Base-by-base conservation (phyloP, 805 yeast species). In the Candida qinlingensis region DNA sequence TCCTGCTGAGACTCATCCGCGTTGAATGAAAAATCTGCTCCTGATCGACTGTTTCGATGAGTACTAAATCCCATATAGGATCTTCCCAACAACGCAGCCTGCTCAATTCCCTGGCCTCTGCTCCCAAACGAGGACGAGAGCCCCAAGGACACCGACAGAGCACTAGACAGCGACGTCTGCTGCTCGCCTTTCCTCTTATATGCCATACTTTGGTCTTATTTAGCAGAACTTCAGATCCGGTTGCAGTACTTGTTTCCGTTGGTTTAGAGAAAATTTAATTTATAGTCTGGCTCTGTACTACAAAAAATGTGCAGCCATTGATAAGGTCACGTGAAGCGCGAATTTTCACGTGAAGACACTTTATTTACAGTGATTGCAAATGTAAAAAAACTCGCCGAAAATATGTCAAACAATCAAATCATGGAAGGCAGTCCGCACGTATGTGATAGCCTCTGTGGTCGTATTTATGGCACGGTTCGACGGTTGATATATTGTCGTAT, bases 61-160 rank as follows among this genome's bases (percentile, higher is more conserved):
- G 37, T 30, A 30, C 39, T 51, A 44, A 56, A 53, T 8, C 72
- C 69, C 47, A 65, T 58, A 56, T 57, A 58, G 1, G 60, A 56
- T n/a, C 63, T 42, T 4, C 60, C 63, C 35, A 59, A 42, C 27
- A 55, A 46, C 1, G 54, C 46, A 7, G 48, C 45, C 19, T 47
- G 49, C 11, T 51, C 55, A 13, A 50, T 30, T 34, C 35, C 49
- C 28, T 26, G 41, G n/a, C 41, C 42, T 25, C 44, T 41, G 39
- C 55, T 53, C 10, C 47, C 44, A 44, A 44, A 53, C 5, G 64
- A 60, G 6, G 63, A 57, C 4, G 61, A 53, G 7, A 61, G 55
- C 0, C 64, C 64, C 41, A 61, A 37, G 0, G 64, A 61, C 12
- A 61, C 53, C 4, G 62, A 55, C 6, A 61, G 53, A 0, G 64